Conservation (phyloP, 2,329 filamentous ascomycete genomes). For the Talaromyces verruculosus region DNA sequence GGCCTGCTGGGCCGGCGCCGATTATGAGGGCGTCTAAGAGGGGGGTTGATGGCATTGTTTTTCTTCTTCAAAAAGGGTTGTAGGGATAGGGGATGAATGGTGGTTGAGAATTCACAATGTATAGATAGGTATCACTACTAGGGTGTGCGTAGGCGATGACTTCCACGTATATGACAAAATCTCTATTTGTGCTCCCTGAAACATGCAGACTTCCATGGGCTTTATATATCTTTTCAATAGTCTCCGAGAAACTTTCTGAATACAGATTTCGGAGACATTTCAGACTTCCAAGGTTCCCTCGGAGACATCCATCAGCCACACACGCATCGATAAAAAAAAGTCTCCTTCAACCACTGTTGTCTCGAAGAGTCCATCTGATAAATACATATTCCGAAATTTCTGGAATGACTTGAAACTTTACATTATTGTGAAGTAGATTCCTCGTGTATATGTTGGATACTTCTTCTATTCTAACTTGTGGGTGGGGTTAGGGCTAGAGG, state of each 20-base stretch:
- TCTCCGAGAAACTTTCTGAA: background rate
- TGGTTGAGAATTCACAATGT: background rate
- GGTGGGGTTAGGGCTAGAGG: no score
- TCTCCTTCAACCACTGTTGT: background rate
- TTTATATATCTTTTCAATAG: background rate
- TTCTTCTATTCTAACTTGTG: no score
- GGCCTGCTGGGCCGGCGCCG: constrained; percentile 49
- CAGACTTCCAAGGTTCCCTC: background rate
- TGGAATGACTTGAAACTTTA: background rate
- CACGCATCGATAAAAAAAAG: background rate
- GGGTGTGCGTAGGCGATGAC: background rate
- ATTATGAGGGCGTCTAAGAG: constrained; percentile 38
- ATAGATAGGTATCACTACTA: background rate
- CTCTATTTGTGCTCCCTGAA: background rate
- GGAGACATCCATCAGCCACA: background rate
- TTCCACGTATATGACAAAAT: background rate
- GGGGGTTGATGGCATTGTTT: background rate
- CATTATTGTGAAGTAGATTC: background rate
- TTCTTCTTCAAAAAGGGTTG: background rate
- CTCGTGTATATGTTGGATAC: background rate
- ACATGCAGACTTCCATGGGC: background rate
- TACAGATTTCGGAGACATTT: background rate
- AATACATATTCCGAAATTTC: background rate
- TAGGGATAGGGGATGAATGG: background rate
- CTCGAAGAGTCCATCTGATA: background rate